Conservation (phyloP, 306 rosid species). For the Lathyrus aphaca region DNA sequence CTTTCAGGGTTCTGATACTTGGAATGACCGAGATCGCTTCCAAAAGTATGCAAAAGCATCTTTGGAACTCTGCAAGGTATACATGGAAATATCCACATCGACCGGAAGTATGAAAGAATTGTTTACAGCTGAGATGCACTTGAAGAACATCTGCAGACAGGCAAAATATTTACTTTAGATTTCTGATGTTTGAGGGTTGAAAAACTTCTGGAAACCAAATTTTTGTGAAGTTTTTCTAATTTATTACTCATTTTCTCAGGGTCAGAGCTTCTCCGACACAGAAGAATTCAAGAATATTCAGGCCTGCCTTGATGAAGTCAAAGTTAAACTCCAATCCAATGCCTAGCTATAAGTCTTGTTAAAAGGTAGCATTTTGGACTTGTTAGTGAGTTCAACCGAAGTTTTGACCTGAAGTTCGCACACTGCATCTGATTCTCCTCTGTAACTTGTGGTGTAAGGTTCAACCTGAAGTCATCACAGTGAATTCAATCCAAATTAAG, state of each 20-base stretch:
- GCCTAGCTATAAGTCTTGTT: slow-evolving; percentile 36
- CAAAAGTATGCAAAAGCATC: slow-evolving; percentile 80
- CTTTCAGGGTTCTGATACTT: slow-evolving; percentile 83
- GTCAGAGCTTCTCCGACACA: slow-evolving; percentile 57
- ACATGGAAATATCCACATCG: slow-evolving; percentile 70
- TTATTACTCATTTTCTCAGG: slow-evolving; percentile 49
- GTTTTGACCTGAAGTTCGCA: slow-evolving; percentile 16
- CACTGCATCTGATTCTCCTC: slow-evolving; percentile 4
- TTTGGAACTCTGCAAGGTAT: slow-evolving; percentile 83
- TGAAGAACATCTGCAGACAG: slow-evolving; percentile 82
- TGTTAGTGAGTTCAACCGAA: slow-evolving; percentile 7
- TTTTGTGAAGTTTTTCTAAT: slow-evolving; percentile 22
- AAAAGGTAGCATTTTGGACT: slow-evolving; percentile 1
- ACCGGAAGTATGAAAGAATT: slow-evolving; percentile 67
- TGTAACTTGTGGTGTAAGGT: not conserved
- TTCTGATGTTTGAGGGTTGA: slow-evolving; percentile 20
- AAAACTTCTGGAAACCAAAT: not conserved
- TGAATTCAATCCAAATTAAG: not conserved
- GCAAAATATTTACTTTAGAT: slow-evolving; percentile 43
- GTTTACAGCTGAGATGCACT: slow-evolving; percentile 81
- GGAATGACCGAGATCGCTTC: slow-evolving; percentile 74
- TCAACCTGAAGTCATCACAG: not conserved
- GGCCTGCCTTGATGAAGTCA: slow-evolving; percentile 62
- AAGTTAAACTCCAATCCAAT: slow-evolving; percentile 51
- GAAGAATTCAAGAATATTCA: slow-evolving; percentile 68